Base-by-base conservation (phyloP, 306 rosid species). In the Carpinus viminea region DNA sequence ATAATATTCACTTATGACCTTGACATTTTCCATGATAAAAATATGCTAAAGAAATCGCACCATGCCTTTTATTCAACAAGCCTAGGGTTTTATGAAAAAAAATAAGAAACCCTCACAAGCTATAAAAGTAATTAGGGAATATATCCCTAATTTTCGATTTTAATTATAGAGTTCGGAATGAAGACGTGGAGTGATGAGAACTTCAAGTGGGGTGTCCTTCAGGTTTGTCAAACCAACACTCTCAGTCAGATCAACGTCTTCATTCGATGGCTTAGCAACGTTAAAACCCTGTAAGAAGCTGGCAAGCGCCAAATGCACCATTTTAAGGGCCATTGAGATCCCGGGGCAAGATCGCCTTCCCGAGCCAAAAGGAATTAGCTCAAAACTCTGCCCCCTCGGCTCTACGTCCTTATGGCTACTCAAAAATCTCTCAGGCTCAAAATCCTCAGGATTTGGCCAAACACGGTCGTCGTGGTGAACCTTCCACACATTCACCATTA, bases 311-410 rank as follows among this genome's bases (percentile, higher is more conserved):
- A 83, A 62, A 41, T 83, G 85, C 68, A 86, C 73, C 45, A 83
- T 55, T 16, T 70, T 74, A 8, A 83, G 76, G 77, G 85, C 83
- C 18, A 80, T 66, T 21, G 86, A 69, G 17, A 46, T 41, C 5
- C 83, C 86, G 8, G 89, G 81, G 64, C 89, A 86, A 53, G 72
- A 83, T 76, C 89, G 57, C 78, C 89, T 86, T 79, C 89, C 86
- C 1, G 81, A 76, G 38, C 89, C 47, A 70, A 86, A 86, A 53
- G 86, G 85, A 20, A 86, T 24, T 7, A 77, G 70, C 80, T 77
- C 83, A 65, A 54, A 74, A 80, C 61, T 80, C 36, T 74, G 70
- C 54, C 86, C 86, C 62, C 77, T 80, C 13, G 80, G 78, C 2
- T 86, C 85, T 8, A 82, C 72, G 52, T 79, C 77, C 65, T 36